These are phyloP conservation scores for Puccinia horiana DNA, from an alignment of 1,284 basidiomycete genomes.

Conservation along the genomic window DNA sequence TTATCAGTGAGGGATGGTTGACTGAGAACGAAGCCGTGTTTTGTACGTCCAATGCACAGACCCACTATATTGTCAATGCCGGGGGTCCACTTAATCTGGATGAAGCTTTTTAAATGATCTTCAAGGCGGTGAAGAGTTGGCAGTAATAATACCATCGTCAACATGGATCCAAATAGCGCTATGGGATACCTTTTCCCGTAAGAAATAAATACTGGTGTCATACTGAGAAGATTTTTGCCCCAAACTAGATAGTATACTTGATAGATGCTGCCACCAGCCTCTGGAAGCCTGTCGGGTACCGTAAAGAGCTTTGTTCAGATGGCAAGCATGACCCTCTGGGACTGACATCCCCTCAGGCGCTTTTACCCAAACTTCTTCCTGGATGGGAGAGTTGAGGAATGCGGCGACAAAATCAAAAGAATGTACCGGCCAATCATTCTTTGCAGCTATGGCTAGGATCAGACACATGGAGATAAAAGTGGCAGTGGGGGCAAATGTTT, in stretches of 20 bases:
- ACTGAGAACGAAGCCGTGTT: neutral
- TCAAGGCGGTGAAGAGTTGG: neutral
- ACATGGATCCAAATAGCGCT: slow-evolving; percentile 7
- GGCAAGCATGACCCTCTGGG: neutral
- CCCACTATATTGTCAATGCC: slow-evolving; percentile 3
- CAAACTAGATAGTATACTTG: neutral
- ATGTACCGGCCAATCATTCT: slow-evolving; percentile 10
- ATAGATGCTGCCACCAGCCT: slow-evolving; percentile 29
- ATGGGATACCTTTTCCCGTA: no score
- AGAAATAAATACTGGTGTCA: neutral
- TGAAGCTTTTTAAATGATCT: neutral
- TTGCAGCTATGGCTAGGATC: neutral
- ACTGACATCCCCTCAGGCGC: neutral
- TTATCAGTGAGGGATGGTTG: neutral
- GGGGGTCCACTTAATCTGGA: neutral
- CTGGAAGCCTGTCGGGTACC: neutral
- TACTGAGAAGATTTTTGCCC: slow-evolving; percentile 14
- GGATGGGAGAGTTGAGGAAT: neutral
- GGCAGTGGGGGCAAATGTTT: neutral
- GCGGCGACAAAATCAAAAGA: slow-evolving; percentile 4
- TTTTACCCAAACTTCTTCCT: slow-evolving; percentile 4
- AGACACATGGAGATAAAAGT: slow-evolving; percentile 5
- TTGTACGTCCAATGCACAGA: neutral
- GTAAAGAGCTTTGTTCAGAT: slow-evolving; percentile 23
- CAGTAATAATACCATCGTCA: slow-evolving; percentile 1